Base-by-base conservation (phyloP, 176 grass and related monocot species). In the Aegilops bicornis region DNA sequence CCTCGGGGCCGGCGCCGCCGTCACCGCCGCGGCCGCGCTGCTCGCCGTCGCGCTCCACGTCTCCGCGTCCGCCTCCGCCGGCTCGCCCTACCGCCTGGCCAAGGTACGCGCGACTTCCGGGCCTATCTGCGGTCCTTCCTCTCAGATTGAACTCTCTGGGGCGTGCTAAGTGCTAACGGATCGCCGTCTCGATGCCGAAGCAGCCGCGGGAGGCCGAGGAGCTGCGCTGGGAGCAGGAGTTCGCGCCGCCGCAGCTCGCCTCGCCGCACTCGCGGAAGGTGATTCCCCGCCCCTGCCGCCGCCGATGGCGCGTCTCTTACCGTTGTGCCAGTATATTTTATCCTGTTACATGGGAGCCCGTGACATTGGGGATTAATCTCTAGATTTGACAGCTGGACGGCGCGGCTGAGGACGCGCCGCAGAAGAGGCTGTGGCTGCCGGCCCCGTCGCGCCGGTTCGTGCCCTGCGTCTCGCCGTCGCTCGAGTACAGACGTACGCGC, bases 351-450 rank as follows among this genome's bases (percentile, higher is more conserved):
- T 64, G 6, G 6, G 48, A 87, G 52, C 76, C 73, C 66, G 20
- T 91, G 88, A 79, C 86, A 24, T 61, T 48, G 78, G 84, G 66
- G 75, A 85, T 91, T 86, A 85, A 83, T 69, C 56, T 86, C 78
- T 94, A 91, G 84, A 91, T 96, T 96, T 85, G 67, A 91, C 94
- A 96, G 94, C 88, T 94, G 87, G 86, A 89, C 64, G 76, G 88
- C 32, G 86, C 60, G 30, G 31, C 81, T 3, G 36, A 78, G 5
- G 77, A 76, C 29, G 69, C 56, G 35, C 77, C 50, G 33, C 61
- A 79, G 50, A 88, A 90, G 82, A 85, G 85, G 76, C 87, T 96
- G 75, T 94, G 97, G 97, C 82, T 91, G 87, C 76, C 88, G 45
- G 76, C 94, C 24, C 90, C 79, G 1, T 79, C 89, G 20, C 86